These are phyloP conservation scores for Haematococcus sp. DNA, from an alignment of 139 green algal genomes.

Conservation along the genomic window DNA sequence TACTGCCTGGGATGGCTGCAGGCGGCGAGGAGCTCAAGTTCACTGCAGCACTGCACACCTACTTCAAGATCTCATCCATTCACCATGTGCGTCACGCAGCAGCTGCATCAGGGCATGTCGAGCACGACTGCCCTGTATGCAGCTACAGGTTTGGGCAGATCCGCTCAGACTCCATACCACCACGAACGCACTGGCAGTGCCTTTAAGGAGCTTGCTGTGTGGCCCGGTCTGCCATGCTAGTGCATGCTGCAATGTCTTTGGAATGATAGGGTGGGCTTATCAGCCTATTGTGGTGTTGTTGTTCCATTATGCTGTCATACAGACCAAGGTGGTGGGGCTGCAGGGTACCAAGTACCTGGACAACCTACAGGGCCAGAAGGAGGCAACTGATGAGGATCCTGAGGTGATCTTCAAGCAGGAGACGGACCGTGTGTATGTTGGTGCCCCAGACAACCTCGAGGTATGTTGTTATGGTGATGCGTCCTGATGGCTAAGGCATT, in stretches of 20 bases:
- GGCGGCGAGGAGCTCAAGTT: slow-evolving; percentile 50
- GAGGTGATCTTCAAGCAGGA: slow-evolving; percentile 48
- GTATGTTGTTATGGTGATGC: slow-evolving; percentile 16
- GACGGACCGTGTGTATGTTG: slow-evolving; percentile 77
- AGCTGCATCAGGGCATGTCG: too few species aligned
- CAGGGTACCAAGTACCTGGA: slow-evolving; percentile 62
- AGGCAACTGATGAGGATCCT: slow-evolving; percentile 23
- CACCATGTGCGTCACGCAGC: neutral
- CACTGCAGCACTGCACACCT: slow-evolving; percentile 85
- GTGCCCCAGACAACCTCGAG: slow-evolving; percentile 49
- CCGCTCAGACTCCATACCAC: too few species aligned
- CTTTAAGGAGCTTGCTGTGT: too few species aligned
- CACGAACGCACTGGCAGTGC: too few species aligned
- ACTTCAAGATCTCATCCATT: slow-evolving; percentile 60
- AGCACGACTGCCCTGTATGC: too few species aligned
- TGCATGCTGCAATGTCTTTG: too few species aligned
- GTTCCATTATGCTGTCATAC: neutral
- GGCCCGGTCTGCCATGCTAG: too few species aligned
- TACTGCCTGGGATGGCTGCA: too few species aligned
- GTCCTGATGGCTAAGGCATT: neutral
- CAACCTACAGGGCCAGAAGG: slow-evolving; percentile 48
- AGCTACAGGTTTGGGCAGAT: too few species aligned
- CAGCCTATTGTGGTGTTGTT: neutral
- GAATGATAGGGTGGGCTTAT: neutral
- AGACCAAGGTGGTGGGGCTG: slow-evolving; percentile 47